Evolutionary conservation across 1,284 basidiomycete genomes (phyloP).

Genomic region (Cutaneotrichosporon sp.): DNA sequence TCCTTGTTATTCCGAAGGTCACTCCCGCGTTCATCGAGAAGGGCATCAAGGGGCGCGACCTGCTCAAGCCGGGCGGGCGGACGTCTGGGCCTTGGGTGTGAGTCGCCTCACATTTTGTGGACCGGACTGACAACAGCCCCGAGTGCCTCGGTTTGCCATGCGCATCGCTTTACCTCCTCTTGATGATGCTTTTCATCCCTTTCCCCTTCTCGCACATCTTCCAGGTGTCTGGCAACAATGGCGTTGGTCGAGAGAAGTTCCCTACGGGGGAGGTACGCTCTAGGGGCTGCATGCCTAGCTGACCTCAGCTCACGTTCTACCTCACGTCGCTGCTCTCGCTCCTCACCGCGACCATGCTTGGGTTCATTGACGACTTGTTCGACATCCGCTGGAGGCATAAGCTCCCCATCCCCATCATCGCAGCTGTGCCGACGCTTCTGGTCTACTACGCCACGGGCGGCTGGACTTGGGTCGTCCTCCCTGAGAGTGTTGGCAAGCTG

Average conservation of each 20-base stretch:
- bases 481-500: constrained; percentile 71
- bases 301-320: constrained; percentile 76
- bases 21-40: constrained; percentile 73
- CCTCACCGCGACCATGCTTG: constrained; percentile 87
- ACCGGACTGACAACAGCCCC: constrained; percentile 62
- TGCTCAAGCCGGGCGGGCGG: constrained; percentile 68
- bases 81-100: constrained; percentile 61
- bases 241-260: constrained; percentile 60
- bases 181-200: constrained; percentile 83
- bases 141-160: constrained; percentile 91
- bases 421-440: constrained; percentile 89
- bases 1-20: constrained; percentile 73
- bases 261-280: constrained; percentile 88
- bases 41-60: constrained; percentile 74
- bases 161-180: constrained; percentile 82
- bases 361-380: constrained; percentile 96
- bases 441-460: constrained; percentile 96
- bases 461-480: constrained; percentile 91
- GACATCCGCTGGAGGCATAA: constrained; percentile 99
- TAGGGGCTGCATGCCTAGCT: too few relatives aligned
- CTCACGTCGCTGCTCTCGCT: constrained; percentile 89
- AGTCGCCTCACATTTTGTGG: too few relatives aligned
- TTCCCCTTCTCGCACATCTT: constrained; percentile 81
- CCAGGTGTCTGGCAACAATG: constrained; percentile 6
- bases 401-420: constrained; percentile 93